phyloP scores from a whole-genome alignment of 176 grass and related monocot genomes.

The Carex scoparia region DNA sequence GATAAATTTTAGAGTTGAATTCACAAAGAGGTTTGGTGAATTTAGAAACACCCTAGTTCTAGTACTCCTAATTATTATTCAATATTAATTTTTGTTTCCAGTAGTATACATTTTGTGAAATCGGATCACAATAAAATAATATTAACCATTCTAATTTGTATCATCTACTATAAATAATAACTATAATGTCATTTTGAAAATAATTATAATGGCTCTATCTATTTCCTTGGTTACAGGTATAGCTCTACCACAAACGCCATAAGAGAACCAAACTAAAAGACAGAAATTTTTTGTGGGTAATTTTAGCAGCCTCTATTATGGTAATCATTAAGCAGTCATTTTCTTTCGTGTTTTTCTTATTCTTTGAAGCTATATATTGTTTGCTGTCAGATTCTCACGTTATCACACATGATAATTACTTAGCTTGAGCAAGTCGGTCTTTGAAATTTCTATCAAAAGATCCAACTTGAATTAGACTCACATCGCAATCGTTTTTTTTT shows the following conservation, averaged over 20 bases:
- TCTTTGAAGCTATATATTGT: not conserved
- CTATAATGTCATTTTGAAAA: not conserved
- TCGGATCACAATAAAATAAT: not conserved
- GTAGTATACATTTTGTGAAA: not conserved
- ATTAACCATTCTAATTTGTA: not conserved
- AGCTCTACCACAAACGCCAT: not conserved
- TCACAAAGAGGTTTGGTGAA: no score
- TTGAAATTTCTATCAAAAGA: not conserved
- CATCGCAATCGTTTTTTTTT: not conserved
- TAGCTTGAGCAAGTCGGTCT: not conserved
- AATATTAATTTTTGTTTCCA: not conserved
- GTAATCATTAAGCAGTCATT: not conserved
- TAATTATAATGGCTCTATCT: not conserved
- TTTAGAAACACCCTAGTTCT: no score
- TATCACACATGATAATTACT: not conserved
- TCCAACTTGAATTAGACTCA: not conserved
- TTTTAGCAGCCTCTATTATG: not conserved
- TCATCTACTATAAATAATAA: not conserved
- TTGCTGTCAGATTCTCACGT: not conserved
- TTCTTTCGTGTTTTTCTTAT: not conserved
- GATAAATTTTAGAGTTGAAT: no score
- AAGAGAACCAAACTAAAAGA: not conserved
- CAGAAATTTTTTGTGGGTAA: not conserved
- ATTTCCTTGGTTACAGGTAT: not conserved
- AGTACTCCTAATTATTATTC: not conserved